Base-by-base conservation (phyloP, 257 asterid species). In the Solanum stenotomum region DNA sequence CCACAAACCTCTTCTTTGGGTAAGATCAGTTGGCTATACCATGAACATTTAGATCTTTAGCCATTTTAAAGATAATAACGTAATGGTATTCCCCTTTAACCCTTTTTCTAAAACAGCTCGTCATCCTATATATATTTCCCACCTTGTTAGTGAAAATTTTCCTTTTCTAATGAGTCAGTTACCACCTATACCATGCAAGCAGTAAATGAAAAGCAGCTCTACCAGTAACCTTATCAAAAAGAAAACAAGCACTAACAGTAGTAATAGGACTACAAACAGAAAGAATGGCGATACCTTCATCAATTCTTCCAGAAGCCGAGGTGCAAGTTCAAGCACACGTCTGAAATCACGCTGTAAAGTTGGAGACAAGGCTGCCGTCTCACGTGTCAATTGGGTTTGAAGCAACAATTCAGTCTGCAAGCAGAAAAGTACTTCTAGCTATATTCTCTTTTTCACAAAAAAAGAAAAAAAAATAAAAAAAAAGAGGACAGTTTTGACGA, bases 331-430 rank as follows among this genome's bases (percentile, higher is more conserved):
- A 91, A 97, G 98, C 93, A 97, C 94, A 89, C 92, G 95, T 92
- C 77, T 95, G 84, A 95, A 91, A 93, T 97, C 99, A 77, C 68
- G 92, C 93, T 93, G 94, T 94, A 97, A 87, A 85, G 87, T 81
- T 77, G 98, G 99, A 86, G 99, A 95, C 87, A 97, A 91, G 83
- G 94, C 94, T 89, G 95, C 88, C 25, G 95, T 95, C 90, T 97
- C 98, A 89, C 97, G 99, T 74, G 99, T 97, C 88, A 97, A 92
- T 84, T 97, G 99, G 75, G 99, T 97, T 94, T 96, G 99, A 94
- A 97, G 90, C 95, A 97, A 92, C 91, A 97, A 92, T 88, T 97
- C 99, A 42, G 99, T 90, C 99, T 97, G 98, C 44, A n/a, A 76
- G 67, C 90, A 93, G 82, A 82, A 52, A 33, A 89, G 20, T 16